These are phyloP conservation scores for Pseudopithomyces chartarum DNA, from an alignment of 2,329 filamentous ascomycete genomes.

Conservation along the genomic window DNA sequence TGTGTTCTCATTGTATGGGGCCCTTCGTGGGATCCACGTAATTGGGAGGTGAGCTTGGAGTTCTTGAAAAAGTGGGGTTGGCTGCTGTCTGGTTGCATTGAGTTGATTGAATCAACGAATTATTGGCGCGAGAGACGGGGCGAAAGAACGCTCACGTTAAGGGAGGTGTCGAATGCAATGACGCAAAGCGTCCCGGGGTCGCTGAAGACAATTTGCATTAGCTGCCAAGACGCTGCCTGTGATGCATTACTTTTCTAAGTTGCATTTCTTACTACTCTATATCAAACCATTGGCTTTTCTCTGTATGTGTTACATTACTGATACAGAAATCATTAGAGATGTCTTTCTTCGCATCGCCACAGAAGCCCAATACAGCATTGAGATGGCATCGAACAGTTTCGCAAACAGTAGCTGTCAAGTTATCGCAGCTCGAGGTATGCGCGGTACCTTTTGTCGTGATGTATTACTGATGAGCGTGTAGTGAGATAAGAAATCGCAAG, in stretches of 20 bases:
- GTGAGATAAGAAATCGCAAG: constrained; percentile 62
- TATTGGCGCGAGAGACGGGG: constrained; percentile 20
- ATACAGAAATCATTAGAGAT: neutral
- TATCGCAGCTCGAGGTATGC: constrained; percentile 46
- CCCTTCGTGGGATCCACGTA: constrained; percentile 49
- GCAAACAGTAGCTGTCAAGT: constrained; percentile 65
- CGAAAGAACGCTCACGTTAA: constrained; percentile 13
- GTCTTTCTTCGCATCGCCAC: neutral
- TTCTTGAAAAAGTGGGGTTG: constrained; percentile 56
- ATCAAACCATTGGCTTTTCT: too few relatives aligned
- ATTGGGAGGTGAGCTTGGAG: constrained; percentile 55
- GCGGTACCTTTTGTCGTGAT: neutral
- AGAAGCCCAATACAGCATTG: constrained; percentile 38
- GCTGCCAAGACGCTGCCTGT: too few relatives aligned
- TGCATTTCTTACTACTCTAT: too few relatives aligned
- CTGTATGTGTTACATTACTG: too few relatives aligned
- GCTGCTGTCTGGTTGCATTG: constrained; percentile 45
- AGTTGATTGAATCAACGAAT: constrained; percentile 40
- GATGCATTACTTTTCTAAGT: too few relatives aligned
- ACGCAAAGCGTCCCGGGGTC: too few relatives aligned
- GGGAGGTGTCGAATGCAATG: constrained; percentile 8
- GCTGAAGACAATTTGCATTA: too few relatives aligned
- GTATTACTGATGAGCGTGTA: neutral
- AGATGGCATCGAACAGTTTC: constrained; percentile 69
- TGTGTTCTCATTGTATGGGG: constrained; percentile 55